Percentiles rank a stretch among this genome's conserved stretches.
Conservation (phyloP, 495 filamentous ascomycete genomes). For the Talaromyces wortmannii region DNA sequence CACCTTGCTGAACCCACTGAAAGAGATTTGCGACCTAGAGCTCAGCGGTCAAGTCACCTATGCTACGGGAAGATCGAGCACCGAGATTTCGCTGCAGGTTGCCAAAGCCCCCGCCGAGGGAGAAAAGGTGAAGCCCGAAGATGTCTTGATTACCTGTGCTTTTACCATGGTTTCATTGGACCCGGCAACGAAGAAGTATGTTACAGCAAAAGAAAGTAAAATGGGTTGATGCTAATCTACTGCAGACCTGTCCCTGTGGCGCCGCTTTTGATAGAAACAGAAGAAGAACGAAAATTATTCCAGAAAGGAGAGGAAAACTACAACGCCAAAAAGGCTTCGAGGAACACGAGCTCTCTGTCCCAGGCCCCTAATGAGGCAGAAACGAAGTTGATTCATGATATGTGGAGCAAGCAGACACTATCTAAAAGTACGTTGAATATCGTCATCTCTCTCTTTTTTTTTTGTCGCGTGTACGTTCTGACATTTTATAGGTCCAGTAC, state of each 20-base stretch:
- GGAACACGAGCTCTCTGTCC: slow-evolving; percentile 58
- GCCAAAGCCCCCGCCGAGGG: slow-evolving; percentile 55
- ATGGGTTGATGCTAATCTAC: no score
- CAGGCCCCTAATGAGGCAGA: slow-evolving; percentile 72
- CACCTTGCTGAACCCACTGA: slow-evolving; percentile 64
- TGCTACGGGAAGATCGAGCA: slow-evolving; percentile 70
- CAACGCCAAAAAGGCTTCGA: slow-evolving; percentile 60
- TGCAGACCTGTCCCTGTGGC: slow-evolving; percentile 46
- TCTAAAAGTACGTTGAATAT: slow-evolving; percentile 44
- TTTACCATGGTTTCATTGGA: slow-evolving; percentile 84
- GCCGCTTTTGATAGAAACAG: slow-evolving; percentile 56
- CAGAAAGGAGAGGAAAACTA: slow-evolving; percentile 66
- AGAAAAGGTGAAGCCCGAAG: slow-evolving; percentile 51
- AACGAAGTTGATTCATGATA: slow-evolving; percentile 69
- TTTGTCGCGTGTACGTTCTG: no score
- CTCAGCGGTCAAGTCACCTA: slow-evolving; percentile 76
- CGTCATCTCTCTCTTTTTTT: background rate
- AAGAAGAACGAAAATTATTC: slow-evolving; percentile 66
- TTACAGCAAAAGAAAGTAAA: slow-evolving; percentile 11
- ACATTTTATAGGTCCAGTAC: background rate
- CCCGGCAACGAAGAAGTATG: slow-evolving; percentile 61
- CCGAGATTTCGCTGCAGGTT: slow-evolving; percentile 75
- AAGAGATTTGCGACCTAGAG: slow-evolving; percentile 75
- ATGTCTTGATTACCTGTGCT: slow-evolving; percentile 69
- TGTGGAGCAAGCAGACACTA: slow-evolving; percentile 68